phyloP scores from a whole-genome alignment of 352 stramenopile species.

The Globisporangium recalcitrans region DNA sequence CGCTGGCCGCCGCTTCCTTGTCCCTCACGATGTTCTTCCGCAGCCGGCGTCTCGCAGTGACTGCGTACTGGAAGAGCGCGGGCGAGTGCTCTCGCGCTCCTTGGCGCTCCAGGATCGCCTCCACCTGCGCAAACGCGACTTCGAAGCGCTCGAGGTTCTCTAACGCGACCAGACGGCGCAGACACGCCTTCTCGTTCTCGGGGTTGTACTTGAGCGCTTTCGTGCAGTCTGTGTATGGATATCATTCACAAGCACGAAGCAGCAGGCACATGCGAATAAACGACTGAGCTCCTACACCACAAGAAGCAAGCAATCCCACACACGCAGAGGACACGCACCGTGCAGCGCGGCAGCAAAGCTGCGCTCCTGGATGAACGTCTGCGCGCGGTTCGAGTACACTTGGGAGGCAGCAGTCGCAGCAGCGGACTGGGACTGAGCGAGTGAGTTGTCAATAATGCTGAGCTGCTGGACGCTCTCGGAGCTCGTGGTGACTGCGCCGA shows the following conservation, averaged over 20 bases:
- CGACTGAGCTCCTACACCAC: too few relatives aligned
- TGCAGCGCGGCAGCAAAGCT: conserved; percentile 57
- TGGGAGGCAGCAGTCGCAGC: conserved; percentile 23
- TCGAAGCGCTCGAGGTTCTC: conserved; percentile 84
- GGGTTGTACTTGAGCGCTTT: conserved; percentile 48
- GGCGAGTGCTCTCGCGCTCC: conserved; percentile 12
- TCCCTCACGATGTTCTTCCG: conserved; percentile 54
- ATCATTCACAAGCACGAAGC: background rate
- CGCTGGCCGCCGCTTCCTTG: conserved; percentile 37
- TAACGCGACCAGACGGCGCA: conserved; percentile 53
- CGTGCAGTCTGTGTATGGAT: conserved; percentile 40
- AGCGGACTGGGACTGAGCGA: too few relatives aligned
- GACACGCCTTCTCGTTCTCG: conserved; percentile 58
- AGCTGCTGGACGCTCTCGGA: background rate
- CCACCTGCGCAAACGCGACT: conserved; percentile 38
- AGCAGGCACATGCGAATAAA: background rate
- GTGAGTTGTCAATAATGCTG: background rate
- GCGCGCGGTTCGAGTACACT: conserved; percentile 60
- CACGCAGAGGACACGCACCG: conserved; percentile 21
- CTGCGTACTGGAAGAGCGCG: conserved; percentile 50
- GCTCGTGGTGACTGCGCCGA: background rate
- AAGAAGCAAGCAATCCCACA: background rate
- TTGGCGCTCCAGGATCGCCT: conserved; percentile 33
- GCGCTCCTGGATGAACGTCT: conserved; percentile 68
- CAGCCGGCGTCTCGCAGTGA: conserved; percentile 40